These are phyloP conservation scores for Stylosanthes scabra DNA, from an alignment of 331 rosid genomes.

Conservation along the genomic window DNA sequence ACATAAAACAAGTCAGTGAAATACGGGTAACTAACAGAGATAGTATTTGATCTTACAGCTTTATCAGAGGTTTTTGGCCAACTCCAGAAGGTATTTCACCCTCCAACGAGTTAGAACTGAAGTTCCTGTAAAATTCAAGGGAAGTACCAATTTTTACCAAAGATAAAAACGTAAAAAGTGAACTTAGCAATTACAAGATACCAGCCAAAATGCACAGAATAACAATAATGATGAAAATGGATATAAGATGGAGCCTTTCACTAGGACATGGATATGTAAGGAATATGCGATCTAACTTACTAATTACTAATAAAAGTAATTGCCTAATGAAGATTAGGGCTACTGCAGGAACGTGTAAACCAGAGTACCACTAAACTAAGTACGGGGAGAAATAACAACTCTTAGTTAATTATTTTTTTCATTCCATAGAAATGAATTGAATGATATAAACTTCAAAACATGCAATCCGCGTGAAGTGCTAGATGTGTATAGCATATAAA, in stretches of 20 bases:
- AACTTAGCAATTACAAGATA: slow-evolving; percentile 35
- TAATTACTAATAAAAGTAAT: too few species aligned
- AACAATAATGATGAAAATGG: background rate
- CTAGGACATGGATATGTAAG: slow-evolving; percentile 9
- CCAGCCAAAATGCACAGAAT: slow-evolving; percentile 21
- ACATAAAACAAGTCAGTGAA: slow-evolving; percentile 8
- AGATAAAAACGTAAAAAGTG: background rate
- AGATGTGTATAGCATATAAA: slow-evolving; percentile 2
- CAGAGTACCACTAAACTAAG: background rate
- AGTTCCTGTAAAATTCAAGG: slow-evolving; percentile 64
- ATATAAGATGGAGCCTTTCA: slow-evolving; percentile 7
- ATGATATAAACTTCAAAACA: background rate
- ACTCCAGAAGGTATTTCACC: slow-evolving; percentile 75
- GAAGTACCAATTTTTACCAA: slow-evolving; percentile 19
- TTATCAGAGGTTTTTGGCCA: slow-evolving; percentile 70
- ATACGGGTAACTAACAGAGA: slow-evolving; percentile 26
- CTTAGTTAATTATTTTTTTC: slow-evolving; percentile 2
- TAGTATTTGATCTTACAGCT: slow-evolving; percentile 66
- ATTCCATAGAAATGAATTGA: slow-evolving; percentile 3
- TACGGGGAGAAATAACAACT: background rate
- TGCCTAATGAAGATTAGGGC: too few species aligned
- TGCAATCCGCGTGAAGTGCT: background rate
- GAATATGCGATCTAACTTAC: background rate
- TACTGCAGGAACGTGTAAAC: background rate
- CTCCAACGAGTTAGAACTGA: slow-evolving; percentile 81